These are phyloP conservation scores for Auriscalpium microsporum DNA, from an alignment of 768 basidiomycete genomes.

Conservation along the genomic window DNA sequence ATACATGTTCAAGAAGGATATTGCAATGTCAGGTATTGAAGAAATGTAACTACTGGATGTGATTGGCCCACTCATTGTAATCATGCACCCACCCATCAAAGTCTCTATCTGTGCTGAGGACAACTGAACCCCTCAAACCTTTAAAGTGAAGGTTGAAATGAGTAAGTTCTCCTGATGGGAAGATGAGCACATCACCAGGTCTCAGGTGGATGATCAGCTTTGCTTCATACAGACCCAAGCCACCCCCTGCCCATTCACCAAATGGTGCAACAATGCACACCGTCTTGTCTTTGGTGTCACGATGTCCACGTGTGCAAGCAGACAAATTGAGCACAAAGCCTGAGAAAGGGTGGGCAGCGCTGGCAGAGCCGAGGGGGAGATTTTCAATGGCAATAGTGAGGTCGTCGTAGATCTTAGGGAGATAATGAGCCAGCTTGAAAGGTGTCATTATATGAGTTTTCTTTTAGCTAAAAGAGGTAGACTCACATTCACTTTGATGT, in stretches of 20 bases:
- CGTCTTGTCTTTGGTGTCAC: background rate
- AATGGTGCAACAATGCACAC: background rate
- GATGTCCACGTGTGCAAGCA: background rate
- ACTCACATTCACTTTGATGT: background rate
- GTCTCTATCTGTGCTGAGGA: background rate
- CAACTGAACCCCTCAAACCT: background rate
- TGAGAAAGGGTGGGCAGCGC: background rate
- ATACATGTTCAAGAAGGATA: no score
- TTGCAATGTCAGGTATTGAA: background rate
- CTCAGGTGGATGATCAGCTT: background rate
- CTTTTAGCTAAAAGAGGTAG: background rate
- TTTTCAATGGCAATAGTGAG: background rate
- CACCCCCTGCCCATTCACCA: background rate
- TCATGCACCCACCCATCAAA: background rate
- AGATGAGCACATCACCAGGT: background rate
- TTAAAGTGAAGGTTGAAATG: background rate
- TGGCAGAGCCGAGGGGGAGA: background rate
- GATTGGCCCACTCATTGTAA: background rate
- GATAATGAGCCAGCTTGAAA: background rate
- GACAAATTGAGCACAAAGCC: background rate
- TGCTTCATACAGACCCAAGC: background rate
- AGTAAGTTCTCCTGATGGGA: background rate
- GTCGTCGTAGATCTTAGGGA: background rate
- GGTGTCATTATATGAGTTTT: background rate
- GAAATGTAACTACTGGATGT: background rate